Conservation (phyloP, 2,329 filamentous ascomycete species). For the Arachnopeziza araneosa region DNA sequence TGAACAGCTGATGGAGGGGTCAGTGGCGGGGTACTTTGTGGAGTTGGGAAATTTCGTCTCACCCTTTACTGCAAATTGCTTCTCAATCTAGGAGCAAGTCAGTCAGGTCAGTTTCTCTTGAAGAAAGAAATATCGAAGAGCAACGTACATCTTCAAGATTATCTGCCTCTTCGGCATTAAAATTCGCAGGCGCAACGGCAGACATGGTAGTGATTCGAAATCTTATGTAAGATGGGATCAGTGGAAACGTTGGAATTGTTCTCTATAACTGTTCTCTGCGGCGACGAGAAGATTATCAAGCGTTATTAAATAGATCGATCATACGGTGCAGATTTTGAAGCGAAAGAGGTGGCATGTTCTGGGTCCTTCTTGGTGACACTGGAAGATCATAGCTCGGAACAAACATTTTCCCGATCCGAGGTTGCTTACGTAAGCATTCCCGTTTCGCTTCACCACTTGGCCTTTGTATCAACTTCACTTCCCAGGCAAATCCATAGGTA, state of each 20-base stretch:
- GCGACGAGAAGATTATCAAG: background rate
- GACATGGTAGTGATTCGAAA: background rate
- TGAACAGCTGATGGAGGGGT: conserved; percentile 59
- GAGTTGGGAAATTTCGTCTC: conserved; percentile 7
- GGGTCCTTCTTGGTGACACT: background rate
- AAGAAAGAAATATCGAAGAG: conserved; percentile 4
- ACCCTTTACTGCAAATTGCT: conserved; percentile 98
- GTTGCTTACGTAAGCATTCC: no score
- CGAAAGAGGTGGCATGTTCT: background rate
- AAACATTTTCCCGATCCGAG: background rate
- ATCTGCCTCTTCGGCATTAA: conserved; percentile 57
- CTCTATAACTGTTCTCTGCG: background rate
- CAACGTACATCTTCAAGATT: conserved; percentile 62
- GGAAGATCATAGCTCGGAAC: background rate
- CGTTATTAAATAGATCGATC: background rate
- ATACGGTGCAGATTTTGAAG: background rate
- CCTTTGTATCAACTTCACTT: no score
- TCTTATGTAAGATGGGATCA: background rate
- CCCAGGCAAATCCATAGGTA: no score
- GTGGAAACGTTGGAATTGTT: no score
- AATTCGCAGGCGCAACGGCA: conserved; percentile 29
- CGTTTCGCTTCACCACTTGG: no score
- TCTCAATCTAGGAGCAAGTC: conserved; percentile 70
- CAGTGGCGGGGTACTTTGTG: conserved; percentile 18
- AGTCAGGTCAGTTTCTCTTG: conserved; percentile 6